These are phyloP conservation scores for Yamadazyma aaseri DNA, from an alignment of 1,139 yeast species.

Conservation along the genomic window DNA sequence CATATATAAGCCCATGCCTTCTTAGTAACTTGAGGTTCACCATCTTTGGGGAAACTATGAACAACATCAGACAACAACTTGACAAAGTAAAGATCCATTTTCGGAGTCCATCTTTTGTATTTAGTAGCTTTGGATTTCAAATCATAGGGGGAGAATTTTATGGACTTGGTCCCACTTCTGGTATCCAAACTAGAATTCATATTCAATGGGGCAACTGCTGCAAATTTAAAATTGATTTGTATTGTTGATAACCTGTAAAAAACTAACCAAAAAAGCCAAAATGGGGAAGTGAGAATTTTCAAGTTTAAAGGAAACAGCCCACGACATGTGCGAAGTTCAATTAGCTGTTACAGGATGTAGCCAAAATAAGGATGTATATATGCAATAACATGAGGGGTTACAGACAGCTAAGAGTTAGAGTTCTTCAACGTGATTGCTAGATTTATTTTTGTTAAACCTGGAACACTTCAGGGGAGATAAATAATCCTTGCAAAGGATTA, in stretches of 20 bases:
- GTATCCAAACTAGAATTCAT: neutral
- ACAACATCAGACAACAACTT: slow-evolving; percentile 37
- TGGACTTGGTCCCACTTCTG: slow-evolving; percentile 4
- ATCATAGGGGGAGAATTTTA: slow-evolving; percentile 22
- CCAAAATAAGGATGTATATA: no score
- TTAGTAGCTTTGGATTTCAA: slow-evolving; percentile 39
- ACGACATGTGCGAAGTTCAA: no score
- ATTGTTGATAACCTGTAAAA: slow-evolving; percentile 4
- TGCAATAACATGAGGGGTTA: no score
- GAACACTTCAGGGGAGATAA: no score
- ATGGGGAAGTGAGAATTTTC: no score
- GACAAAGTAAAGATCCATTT: slow-evolving; percentile 38
- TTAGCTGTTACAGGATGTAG: no score
- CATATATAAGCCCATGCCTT: slow-evolving; percentile 42
- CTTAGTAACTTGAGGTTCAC: slow-evolving; percentile 33
- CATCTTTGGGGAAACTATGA: slow-evolving; percentile 34
- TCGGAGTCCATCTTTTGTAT: slow-evolving; percentile 42
- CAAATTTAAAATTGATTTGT: neutral
- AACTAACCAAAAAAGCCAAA: no score
- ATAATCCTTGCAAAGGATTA: no score
- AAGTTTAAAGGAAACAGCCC: no score
- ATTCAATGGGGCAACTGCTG: neutral
- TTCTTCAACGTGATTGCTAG: no score
- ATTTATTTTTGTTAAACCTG: no score
- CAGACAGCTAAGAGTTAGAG: no score